Evolutionary conservation across 208 protist species (phyloP), one percentile per base, ranked within the genome.

Genomic region (Trypanosoma cruzi): DNA sequence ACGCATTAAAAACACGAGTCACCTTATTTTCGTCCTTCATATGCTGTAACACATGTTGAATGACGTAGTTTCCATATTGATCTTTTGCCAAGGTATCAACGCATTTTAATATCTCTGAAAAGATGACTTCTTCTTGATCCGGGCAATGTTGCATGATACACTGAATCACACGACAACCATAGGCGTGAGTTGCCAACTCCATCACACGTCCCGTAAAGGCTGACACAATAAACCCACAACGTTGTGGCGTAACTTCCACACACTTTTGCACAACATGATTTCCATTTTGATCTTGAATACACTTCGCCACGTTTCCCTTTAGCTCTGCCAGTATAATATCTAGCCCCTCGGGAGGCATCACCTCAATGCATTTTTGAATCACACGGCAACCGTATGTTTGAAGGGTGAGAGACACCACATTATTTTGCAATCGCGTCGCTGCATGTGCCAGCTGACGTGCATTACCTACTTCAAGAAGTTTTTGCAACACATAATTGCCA

Each of bases 181-280:
- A 99, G 22, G 98, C 94, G 75, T 99, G 99, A n/a, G 88, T 98
- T 4, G 98, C 98, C 50, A 99, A 83, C 59, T 97, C 82, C 81
- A 95, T 92, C 64, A 98, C 92, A 29, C 96, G 91, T 13, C 97
- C 96, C 4, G 89, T 55, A 76, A 99, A 99, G 40, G 96, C 84
- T 22, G 98, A 96, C 18, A 99, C 95, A 68, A 99, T 99, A 73
- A 99, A 99, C 64, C 97, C 92, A 44, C 90, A 89, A 34, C 95
- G 75, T 16, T 95, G 72, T 24, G 96, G 88, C 24, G 99, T 88
- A 14, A 93, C 84, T 84, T 99, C 98, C 28, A 99, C 99, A 76
- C 98, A 99, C 75, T 99, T 99, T 82, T 99, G 99, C 29, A 99
- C 97, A 20, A 99, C 98, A 84, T 99, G 98, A 83, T 99, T 99